Base-by-base conservation (phyloP, 2,329 filamentous ascomycete species). In the Rhytidhysteron rufulum region DNA sequence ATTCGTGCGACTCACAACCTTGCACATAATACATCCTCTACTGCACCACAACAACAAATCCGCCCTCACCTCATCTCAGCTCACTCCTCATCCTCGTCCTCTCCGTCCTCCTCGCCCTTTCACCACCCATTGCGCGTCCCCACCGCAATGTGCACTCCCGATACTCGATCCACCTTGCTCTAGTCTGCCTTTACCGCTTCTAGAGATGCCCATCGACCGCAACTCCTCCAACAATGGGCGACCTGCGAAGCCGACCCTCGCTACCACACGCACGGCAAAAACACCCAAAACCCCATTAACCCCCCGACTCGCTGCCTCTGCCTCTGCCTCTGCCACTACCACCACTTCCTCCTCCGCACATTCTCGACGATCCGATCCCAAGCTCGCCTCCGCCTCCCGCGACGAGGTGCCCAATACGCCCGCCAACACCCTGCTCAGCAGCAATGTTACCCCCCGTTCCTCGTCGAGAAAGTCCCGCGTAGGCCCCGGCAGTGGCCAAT, bases 381-480 rank as follows among this genome's bases (percentile, higher is more conserved):
- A 43, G 54, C 48, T 46, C 52, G 58, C 50, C 38, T 50, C 43
- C 17, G 61, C 55, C 51, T 55, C 40, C 37, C 57, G 53, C 44
- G 79, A 84, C 37, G 75, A 79, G 44, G 58, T 72, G 49, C 64
- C 73, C 32, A n/a, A n/a, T n/a, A 74, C 77, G 32, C 72, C 80
- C 7, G 69, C 74, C 21, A 70, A 75, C 36, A 58, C 77, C 37
- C 79, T 79, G 52, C 67, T 88, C 32, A 80, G 65, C 63, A 77
- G 69, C 61, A 89, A 87, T 61, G 71, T 89, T 58, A 94, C 89
- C 3, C 87, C 88, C 37, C 80, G 89, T 49, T 88, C 88, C 7
- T 85, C 84, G 7, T 73, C 81, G 35, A 78, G 89, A 46, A 87
- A 81, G 60, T 82, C 73, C 51, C 82, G 88, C 20, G 58, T 61